Evolutionary conservation across 495 filamentous ascomycete genomes (phyloP).

Genomic region (Talaromyces adpressus): DNA sequence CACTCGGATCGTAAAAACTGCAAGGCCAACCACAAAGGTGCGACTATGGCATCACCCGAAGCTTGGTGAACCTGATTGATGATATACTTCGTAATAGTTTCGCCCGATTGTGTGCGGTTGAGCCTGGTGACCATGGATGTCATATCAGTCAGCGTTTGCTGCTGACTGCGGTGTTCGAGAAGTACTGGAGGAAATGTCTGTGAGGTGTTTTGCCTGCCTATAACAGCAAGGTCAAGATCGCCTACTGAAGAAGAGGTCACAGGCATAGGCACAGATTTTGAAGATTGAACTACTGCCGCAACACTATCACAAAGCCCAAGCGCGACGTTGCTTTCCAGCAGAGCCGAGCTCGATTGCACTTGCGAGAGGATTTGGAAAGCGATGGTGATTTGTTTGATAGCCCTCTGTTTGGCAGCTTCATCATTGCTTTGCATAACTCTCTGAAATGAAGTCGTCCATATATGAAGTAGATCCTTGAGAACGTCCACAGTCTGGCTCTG

Average conservation of each 20-base stretch:
- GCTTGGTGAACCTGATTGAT: conserved; percentile 50
- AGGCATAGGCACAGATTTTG: conserved; percentile 21
- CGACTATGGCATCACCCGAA: conserved; percentile 49
- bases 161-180: conserved; percentile 58
- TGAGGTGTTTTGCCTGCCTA: conserved; percentile 15
- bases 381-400: conserved; percentile 64
- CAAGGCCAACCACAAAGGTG: conserved; percentile 77
- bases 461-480: conserved; percentile 66
- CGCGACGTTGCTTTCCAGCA: conserved; percentile 62
- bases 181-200: conserved; percentile 53
- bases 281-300: conserved; percentile 27
- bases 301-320: conserved; percentile 43
- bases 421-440: conserved; percentile 80
- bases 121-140: conserved; percentile 35
- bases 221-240: conserved; percentile 19
- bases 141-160: conserved; percentile 47
- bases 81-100: conserved; percentile 46
- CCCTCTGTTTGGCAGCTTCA: conserved; percentile 63
- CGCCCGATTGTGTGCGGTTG: conserved; percentile 31
- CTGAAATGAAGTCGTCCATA: conserved; percentile 74
- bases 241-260: conserved; percentile 15
- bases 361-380: conserved; percentile 62
- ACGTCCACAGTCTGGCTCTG: conserved; percentile 58
- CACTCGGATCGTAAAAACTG: conserved; percentile 54
- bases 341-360: conserved; percentile 58